Base-by-base conservation (phyloP, 176 grass and related monocot genomes). In the Dactylis glomerata region DNA sequence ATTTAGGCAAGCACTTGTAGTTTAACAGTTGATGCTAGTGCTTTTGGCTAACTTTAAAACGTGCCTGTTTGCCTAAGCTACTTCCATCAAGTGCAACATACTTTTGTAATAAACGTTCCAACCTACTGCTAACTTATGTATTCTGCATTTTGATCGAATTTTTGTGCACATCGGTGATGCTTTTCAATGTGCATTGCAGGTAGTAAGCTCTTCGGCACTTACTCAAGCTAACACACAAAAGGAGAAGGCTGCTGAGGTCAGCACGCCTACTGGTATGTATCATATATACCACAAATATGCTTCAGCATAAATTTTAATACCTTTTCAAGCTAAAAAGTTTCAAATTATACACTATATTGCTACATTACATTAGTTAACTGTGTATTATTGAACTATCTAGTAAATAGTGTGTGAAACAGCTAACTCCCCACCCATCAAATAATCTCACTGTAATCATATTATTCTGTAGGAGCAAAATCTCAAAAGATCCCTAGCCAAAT, bases 401-500 rank as follows among this genome's bases (percentile, higher is more conserved):
- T 75, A 42, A 84, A 58, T 16, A 36, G 6, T 66, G n/a, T 55
- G 46, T 73, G 42, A 49, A 73, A 73, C 38, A 17, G 56, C 20
- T 27, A 57, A 15, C 16, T 14, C 32, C 65, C 3, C 1, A 46
- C 22, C 26, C 7, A 80, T 22, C 1, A 1, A 76, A 28, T 72
- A 41, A 61, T 84, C 55, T 79, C 36, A 79, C 26, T 62, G 14
- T 73, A 51, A 73, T n/a, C 51, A 89, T 85, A 61, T 68, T 69
- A n/a, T 76, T 57, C 12, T 87, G 27, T 49, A 98, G 92, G 89
- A 32, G 82, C 58, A 38, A 94, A 92, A 83, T 92, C 84, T 76
- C 95, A 98, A 89, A 95, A 93, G 47, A 44, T 59, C 38, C 92
- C 92, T 56, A 90, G 90, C 85, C 88, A 93, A 88, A 91, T 98